phyloP scores from a whole-genome alignment of 2,329 filamentous ascomycete genomes.

The Incumbomyces delicatus region DNA sequence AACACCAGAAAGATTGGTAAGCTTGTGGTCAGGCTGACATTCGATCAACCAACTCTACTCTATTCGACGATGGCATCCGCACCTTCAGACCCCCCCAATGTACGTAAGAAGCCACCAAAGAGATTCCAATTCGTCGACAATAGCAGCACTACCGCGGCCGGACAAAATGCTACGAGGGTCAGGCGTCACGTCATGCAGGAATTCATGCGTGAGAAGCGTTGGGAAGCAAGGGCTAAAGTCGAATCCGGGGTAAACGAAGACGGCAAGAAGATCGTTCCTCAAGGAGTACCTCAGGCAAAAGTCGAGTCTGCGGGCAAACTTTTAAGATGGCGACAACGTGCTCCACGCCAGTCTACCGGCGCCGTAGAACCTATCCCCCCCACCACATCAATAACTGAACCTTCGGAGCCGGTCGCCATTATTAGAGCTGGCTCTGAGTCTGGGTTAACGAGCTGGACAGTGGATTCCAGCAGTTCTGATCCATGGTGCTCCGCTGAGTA shows the following conservation, averaged over 20 bases:
- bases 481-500: neutral
- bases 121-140: constrained; percentile 34
- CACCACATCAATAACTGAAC: too few relatives aligned
- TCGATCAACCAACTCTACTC: too few relatives aligned
- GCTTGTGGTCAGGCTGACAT: too few relatives aligned
- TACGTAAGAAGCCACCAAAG: constrained; percentile 5
- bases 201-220: constrained; percentile 30
- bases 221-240: constrained; percentile 9
- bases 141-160: constrained; percentile 26
- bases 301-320: too few relatives aligned
- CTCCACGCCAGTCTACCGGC: too few relatives aligned
- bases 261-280: neutral
- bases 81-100: too few relatives aligned
- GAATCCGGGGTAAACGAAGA: neutral
- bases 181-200: constrained; percentile 37
- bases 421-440: neutral
- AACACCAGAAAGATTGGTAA: too few relatives aligned
- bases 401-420: too few relatives aligned
- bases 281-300: neutral
- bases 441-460: neutral
- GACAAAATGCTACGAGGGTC: constrained; percentile 29
- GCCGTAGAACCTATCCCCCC: too few relatives aligned
- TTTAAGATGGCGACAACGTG: too few relatives aligned
- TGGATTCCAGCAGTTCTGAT: too few relatives aligned
- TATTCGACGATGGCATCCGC: too few relatives aligned